Base-by-base conservation (phyloP, 805 yeast species). In the Millerozyma miso region DNA sequence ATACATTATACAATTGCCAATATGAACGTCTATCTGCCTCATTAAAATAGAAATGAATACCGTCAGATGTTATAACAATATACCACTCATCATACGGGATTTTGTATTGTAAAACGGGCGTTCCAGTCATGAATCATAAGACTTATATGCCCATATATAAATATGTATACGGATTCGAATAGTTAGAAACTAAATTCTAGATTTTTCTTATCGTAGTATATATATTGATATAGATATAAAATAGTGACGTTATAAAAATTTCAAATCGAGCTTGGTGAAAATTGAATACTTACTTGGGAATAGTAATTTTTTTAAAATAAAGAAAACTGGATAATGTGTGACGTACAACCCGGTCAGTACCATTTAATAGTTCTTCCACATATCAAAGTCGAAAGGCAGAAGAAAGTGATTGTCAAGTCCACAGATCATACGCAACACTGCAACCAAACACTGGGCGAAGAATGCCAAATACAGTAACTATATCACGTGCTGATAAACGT, bases 1-100 rank as follows among this genome's bases (percentile, higher is more conserved):
- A 43, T 1, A 66, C 38, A 35, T 66, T 70, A 13, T 47, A 36
- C 19, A 65, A 43, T 49, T 65, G 71, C 73, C 73, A 67, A 37
- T 54, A 62, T 4, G 70, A 58, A 17, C 39, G 18, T 16, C 46
- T 44, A 3, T 47, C 42, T 1, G 18, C 39, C 12, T 41, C 31
- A 46, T 65, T 55, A 44, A 51, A 67, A 49, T 67, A 67, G 43
- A 64, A 67, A 44, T 67, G 73, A 16, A 40, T 32, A 0, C 56
- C 57, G 2, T 45, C 49, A 7, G 54, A 43, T 3, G 67, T 62
- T 12, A 67, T 40, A 15, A 65, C 55, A 8, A 67, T 44, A 34
- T 54, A 51, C 71, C 71, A 67, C 19, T 42, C 42, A 6, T 38
- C 41, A 19, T 51, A 42, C 13, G 54, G 57, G 4, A 61, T 45